Percentiles rank a stretch among this genome's conserved stretches.
phyloP scores from a whole-genome alignment of 345 rosid genomes.

The Arabis hirsuta region DNA sequence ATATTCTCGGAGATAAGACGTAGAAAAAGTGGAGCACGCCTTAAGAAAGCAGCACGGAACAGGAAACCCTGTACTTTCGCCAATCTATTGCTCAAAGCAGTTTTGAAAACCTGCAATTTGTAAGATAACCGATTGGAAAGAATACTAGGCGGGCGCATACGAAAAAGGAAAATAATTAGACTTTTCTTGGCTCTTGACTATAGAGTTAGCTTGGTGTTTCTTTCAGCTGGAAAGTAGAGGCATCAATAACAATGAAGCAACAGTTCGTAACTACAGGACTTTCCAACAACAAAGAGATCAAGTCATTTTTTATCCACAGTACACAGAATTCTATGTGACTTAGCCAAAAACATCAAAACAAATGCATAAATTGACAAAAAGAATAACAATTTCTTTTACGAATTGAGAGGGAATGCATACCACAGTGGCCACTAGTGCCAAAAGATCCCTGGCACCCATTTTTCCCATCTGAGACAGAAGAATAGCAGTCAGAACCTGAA shows the following conservation, averaged over 20 bases:
- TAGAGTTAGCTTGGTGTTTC: conserved; percentile 12
- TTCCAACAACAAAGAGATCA: conserved; percentile 16
- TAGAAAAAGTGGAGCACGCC: conserved; percentile 82
- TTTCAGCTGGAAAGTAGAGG: conserved; percentile 5
- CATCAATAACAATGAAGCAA: not conserved
- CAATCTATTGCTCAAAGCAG: conserved; percentile 89
- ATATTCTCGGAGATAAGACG: conserved; percentile 90
- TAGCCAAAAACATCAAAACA: conserved; percentile 16
- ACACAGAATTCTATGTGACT: conserved; percentile 7
- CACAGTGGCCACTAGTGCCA: conserved; percentile 72
- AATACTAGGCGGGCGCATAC: not conserved
- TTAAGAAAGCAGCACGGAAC: conserved; percentile 94
- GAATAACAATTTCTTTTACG: not conserved
- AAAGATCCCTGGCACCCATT: conserved; percentile 85
- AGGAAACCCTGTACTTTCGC: conserved; percentile 99
- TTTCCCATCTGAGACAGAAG: conserved; percentile 86
- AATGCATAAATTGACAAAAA: conserved; percentile 4
- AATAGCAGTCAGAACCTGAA: conserved; percentile 72
- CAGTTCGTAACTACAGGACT: conserved; percentile 11
- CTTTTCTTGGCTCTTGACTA: not conserved
- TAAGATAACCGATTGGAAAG: conserved; percentile 23
- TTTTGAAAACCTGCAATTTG: conserved; percentile 72
- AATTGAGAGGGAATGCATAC: conserved; percentile 53
- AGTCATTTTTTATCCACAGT: not conserved
- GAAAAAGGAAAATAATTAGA: not conserved